A percentile compares a stretch with the other conserved stretches of the same genome.
These are phyloP conservation scores for Ceratobasidium sp. DNA, from an alignment of 1,284 basidiomycete genomes.

Conservation along the genomic window DNA sequence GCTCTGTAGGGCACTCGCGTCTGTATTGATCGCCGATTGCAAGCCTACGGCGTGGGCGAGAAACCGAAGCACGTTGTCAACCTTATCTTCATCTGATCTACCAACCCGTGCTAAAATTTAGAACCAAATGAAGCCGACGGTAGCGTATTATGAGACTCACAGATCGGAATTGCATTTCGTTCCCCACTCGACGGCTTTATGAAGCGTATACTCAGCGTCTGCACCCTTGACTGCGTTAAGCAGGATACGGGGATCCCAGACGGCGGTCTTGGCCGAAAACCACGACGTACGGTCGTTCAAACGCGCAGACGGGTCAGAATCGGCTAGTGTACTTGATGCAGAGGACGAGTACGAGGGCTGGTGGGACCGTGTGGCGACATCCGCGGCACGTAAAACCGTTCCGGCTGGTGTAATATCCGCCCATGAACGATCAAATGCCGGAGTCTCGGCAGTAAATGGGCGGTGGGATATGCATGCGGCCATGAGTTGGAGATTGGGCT, in stretches of 20 bases:
- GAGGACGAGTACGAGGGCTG: conserved; percentile 20
- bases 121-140: neutral
- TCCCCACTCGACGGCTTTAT: conserved; percentile 43
- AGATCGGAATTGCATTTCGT: conserved; percentile 38
- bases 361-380: conserved; percentile 37
- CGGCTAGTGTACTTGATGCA: conserved; percentile 6
- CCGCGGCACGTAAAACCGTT: conserved; percentile 24
- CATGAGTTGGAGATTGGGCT: neutral
- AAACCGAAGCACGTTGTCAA: conserved; percentile 40
- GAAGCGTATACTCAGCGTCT: conserved; percentile 23
- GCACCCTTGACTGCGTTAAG: conserved; percentile 15
- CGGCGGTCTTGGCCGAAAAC: conserved; percentile 42
- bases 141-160: conserved; percentile 11
- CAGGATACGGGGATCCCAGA: conserved; percentile 41
- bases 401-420: conserved; percentile 39
- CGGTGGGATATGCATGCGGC: conserved; percentile 34
- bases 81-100: conserved; percentile 34
- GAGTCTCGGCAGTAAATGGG: conserved; percentile 34
- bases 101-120: neutral
- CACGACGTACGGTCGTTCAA: conserved; percentile 39
- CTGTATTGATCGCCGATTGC: conserved; percentile 22
- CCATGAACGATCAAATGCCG: conserved; percentile 41
- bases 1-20: conserved; percentile 20
- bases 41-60: conserved; percentile 37
- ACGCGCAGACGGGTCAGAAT: conserved; percentile 24